A percentile compares a stretch with the other conserved stretches of the same genome.
phyloP scores from a whole-genome alignment of 1,284 basidiomycete genomes.

The Waitea zeae region DNA sequence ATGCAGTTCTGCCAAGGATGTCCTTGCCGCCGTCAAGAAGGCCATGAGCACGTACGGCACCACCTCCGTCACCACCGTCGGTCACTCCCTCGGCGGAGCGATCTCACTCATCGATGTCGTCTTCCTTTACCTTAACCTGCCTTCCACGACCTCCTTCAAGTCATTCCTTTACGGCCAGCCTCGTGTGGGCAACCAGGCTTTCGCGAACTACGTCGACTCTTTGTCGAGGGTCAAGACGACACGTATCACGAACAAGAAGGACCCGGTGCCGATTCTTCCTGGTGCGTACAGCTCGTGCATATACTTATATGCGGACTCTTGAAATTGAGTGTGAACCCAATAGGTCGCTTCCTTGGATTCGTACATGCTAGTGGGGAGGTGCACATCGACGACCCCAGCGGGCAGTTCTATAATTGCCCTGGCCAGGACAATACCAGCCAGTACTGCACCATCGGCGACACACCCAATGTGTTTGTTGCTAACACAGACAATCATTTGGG shows the following conservation, averaged over 20 bases:
- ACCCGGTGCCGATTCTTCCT: conserved; percentile 15
- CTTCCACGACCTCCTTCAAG: conserved; percentile 13
- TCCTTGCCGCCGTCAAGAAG: conserved; percentile 30
- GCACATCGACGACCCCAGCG: conserved; percentile 15
- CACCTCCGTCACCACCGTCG: conserved; percentile 27
- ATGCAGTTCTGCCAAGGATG: conserved; percentile 4
- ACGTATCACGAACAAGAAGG: conserved; percentile 16
- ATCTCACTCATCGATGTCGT: conserved; percentile 28
- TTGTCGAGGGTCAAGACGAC: neutral
- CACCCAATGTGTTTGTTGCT: conserved; percentile 27
- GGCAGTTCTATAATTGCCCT: too few relatives aligned
- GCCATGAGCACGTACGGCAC: conserved; percentile 21
- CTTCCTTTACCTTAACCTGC: conserved; percentile 19
- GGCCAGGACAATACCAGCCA: conserved; percentile 13
- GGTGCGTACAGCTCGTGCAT: too few relatives aligned
- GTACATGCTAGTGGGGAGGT: conserved; percentile 17
- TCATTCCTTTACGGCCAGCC: conserved; percentile 35
- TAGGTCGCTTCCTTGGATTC: conserved; percentile 16
- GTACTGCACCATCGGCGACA: conserved; percentile 36
- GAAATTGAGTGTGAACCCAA: too few relatives aligned
- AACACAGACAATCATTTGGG: conserved; percentile 29
- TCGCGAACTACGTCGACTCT: conserved; percentile 11
- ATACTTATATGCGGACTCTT: too few relatives aligned
- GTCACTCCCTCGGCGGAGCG: conserved; percentile 40
- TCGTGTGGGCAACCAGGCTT: conserved; percentile 18